Evolutionary conservation across 495 filamentous ascomycete genomes (phyloP), one percentile per base, ranked within the genome.

Genomic region (Glarea lozoyensis): DNA sequence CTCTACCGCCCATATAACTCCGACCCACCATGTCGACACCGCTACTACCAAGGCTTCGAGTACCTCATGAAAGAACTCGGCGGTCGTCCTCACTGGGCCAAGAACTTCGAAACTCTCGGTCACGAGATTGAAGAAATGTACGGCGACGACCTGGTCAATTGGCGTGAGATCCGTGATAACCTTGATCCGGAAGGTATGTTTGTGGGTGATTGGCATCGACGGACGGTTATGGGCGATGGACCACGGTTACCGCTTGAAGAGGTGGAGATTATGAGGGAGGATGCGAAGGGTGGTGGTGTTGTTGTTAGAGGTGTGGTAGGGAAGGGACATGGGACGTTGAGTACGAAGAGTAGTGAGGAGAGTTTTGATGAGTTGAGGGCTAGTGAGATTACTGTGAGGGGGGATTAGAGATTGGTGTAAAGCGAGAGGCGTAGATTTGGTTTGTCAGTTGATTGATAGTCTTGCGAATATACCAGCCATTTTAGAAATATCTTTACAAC

Each of bases 31-130:
- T 83, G 82, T 59, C 69, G 63, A 39, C 66, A 73, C 43, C 74
- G 88, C 21, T 98, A 94, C 63, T 97, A 96, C 59, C 69, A 86
- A 58, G 92, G 86, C 1, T 96, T 98, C 48, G 92, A 98, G 67
- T 92, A 79, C 69, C 78, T 98, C 36, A 97, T 97, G 92, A 79
- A 79, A 24, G 85, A 95, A 39, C 64, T 94, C 43, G 86, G 84
- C 42, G 92, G 86, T n/a, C 70, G 73, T 36, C 92, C 92, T 23
- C 92, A 98, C 61, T 98, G 92, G 88, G 92, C 93, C 5, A 98
- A 98, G 72, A 95, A 94, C 54, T 97, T 94, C 61, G 65, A 67
- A 20, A 72, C 75, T 12, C 63, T 65, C 1, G 68, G 71, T 7
- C 67, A 70, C 27, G 76, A 84, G 31, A 67, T 86, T 20, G 59